Evolutionary conservation across 2,329 filamentous ascomycete species (phyloP), one percentile per base, ranked within the genome.

Genomic region (Neonectria faginata): DNA sequence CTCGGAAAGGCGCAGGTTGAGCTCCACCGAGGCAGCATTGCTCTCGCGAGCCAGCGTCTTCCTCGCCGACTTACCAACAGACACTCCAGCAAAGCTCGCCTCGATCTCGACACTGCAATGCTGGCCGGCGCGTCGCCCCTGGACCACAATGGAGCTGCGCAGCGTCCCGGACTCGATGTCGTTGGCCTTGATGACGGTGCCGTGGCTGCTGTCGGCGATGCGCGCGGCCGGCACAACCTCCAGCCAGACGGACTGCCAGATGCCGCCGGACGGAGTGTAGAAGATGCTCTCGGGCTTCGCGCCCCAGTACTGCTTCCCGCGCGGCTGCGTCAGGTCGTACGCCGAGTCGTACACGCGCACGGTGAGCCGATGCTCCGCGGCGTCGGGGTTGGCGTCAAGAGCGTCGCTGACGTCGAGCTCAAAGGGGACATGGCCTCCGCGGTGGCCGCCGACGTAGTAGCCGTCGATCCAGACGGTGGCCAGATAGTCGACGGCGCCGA

Each of bases 261-360:
- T 86, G 25, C 86, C 86, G 29, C 84, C 84, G 9, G 84, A 85
- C 0, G 86, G 86, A 0, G 84, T 87, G 70, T 88, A 88, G 70
- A 87, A 88, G 69, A 88, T 88, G 56, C 83, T 86, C 73, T 89
- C 86, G 0, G 87, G 86, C 74, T 87, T 81, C 1, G 85, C 84
- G 3, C 81, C 83, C 87, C 87, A 89, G 71, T 89, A 89, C 75
- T 92, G 89, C 75, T 92, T 92, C 0, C 89, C 89, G 33, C 89
- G 82, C 1, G 88, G 89, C 74, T 91, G 89, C 0, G 85, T 84
- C 8, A 91, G 77, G 64, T 91, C 89, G 64, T 85, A 86, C 0
- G 89, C 86, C 0, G 89, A 91, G 75, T 91, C 89, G 42, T 84
- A 85, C 0, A 90, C 86, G 3, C 89, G 82, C 3, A 91, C 58